Conservation (phyloP, 176 grass and related monocot genomes). For the Eremochloa ophiuroides region DNA sequence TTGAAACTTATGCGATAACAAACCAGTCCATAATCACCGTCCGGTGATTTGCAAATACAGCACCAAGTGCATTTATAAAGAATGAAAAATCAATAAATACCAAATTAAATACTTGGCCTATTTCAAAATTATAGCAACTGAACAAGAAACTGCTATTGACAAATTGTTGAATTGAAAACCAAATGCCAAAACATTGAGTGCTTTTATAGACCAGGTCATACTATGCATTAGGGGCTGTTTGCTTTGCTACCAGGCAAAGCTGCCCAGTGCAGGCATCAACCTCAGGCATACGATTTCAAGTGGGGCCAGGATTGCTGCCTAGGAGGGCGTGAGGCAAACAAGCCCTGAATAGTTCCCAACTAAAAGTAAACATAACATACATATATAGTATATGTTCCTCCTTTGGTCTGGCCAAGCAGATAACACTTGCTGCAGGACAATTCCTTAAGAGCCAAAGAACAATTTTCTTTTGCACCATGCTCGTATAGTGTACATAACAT, state of each 20-base stretch:
- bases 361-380: neutral
- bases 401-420: conserved; percentile 10
- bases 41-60: neutral
- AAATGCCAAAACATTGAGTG: neutral
- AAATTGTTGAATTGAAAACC: neutral
- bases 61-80: neutral
- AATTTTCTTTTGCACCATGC: conserved; percentile 51
- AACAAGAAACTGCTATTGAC: neutral
- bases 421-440: conserved; percentile 10
- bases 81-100: neutral
- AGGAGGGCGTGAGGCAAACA: neutral
- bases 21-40: neutral
- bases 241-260: neutral
- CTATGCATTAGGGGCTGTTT: neutral
- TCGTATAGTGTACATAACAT: conserved; percentile 38
- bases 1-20: neutral
- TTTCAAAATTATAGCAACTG: neutral
- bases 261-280: neutral
- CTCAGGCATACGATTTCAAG: neutral
- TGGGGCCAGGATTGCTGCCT: neutral
- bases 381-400: neutral
- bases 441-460: conserved; percentile 26
- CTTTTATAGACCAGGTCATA: neutral
- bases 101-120: neutral
- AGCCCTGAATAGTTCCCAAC: neutral